These are phyloP conservation scores for Nitzschia sp. DNA, from an alignment of 108 stramenopile genomes.

Conservation along the genomic window DNA sequence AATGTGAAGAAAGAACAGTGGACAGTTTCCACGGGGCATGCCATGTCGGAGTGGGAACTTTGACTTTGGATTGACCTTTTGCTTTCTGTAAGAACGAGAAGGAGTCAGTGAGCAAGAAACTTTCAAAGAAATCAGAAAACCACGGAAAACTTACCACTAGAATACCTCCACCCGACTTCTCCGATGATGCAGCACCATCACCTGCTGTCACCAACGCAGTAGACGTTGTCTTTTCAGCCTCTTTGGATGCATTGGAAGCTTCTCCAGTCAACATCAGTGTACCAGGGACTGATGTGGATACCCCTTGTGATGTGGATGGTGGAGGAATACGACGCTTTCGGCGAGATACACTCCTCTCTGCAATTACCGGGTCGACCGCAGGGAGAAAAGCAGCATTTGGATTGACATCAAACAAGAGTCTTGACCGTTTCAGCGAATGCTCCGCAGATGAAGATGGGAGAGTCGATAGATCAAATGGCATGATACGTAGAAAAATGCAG, in stretches of 20 bases:
- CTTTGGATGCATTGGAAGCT: not conserved
- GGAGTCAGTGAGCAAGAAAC: not conserved
- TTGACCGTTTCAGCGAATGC: conserved; percentile 37
- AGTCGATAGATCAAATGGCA: conserved; percentile 8
- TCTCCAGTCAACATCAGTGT: not conserved
- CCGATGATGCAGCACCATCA: not conserved
- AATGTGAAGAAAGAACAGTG: conserved; percentile 90
- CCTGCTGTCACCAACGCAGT: conserved; percentile 4
- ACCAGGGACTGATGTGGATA: conserved; percentile 4
- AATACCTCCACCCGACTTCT: conserved; percentile 12
- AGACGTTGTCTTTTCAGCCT: not conserved
- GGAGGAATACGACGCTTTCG: conserved; percentile 29
- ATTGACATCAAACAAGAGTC: conserved; percentile 35
- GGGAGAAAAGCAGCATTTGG: conserved; percentile 40
- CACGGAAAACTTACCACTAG: conserved; percentile 26
- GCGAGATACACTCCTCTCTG: conserved; percentile 25
- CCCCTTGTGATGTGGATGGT: not conserved
- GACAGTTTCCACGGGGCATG: conserved; percentile 97
- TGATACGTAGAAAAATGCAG: not conserved
- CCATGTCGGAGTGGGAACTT: conserved; percentile 94
- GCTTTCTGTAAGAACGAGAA: conserved; percentile 20
- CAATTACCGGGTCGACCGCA: conserved; percentile 22
- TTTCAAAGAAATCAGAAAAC: not conserved
- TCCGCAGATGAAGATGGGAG: conserved; percentile 27
- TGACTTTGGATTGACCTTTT: conserved; percentile 23